phyloP scores from a whole-genome alignment of 1,139 yeast species.

The Magnusiomyces paraingens region DNA sequence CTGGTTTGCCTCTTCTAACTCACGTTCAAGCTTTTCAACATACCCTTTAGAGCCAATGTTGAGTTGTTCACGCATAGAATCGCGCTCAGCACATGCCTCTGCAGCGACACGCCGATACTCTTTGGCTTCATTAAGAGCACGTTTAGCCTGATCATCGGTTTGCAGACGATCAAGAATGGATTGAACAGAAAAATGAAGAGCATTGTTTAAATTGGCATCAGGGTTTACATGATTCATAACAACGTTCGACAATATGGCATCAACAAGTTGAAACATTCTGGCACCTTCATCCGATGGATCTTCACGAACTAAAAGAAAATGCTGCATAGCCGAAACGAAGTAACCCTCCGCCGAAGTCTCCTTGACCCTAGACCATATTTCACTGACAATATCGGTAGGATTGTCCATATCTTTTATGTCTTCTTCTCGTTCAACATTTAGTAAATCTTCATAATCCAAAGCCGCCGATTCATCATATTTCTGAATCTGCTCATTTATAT shows the following conservation, averaged over 20 bases:
- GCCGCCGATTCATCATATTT: slow-evolving; percentile 61
- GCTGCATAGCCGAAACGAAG: slow-evolving; percentile 75
- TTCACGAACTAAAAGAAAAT: slow-evolving; percentile 52
- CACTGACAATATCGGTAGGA: slow-evolving; percentile 63
- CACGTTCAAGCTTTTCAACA: slow-evolving; percentile 62
- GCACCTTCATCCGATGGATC: slow-evolving; percentile 53
- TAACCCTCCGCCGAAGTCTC: slow-evolving; percentile 65
- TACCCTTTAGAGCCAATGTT: slow-evolving; percentile 81
- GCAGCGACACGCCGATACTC: slow-evolving; percentile 63
- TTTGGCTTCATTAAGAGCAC: slow-evolving; percentile 69
- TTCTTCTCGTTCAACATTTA: slow-evolving; percentile 53
- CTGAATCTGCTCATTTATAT: slow-evolving; percentile 58
- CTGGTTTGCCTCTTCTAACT: slow-evolving; percentile 65
- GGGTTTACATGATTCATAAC: slow-evolving; percentile 50
- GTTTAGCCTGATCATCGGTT: slow-evolving; percentile 84
- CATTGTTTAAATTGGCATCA: slow-evolving; percentile 59
- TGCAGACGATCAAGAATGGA: slow-evolving; percentile 69
- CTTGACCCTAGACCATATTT: slow-evolving; percentile 45
- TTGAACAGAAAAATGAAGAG: slow-evolving; percentile 79
- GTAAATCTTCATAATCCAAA: slow-evolving; percentile 61
- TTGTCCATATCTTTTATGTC: slow-evolving; percentile 42
- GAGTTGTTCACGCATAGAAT: slow-evolving; percentile 64
- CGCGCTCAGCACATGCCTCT: slow-evolving; percentile 81
- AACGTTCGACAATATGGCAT: slow-evolving; percentile 76
- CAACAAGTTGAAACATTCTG: slow-evolving; percentile 70